Evolutionary conservation across 1,139 yeast species (phyloP).

Genomic region (Blastobotrys ciferrii): DNA sequence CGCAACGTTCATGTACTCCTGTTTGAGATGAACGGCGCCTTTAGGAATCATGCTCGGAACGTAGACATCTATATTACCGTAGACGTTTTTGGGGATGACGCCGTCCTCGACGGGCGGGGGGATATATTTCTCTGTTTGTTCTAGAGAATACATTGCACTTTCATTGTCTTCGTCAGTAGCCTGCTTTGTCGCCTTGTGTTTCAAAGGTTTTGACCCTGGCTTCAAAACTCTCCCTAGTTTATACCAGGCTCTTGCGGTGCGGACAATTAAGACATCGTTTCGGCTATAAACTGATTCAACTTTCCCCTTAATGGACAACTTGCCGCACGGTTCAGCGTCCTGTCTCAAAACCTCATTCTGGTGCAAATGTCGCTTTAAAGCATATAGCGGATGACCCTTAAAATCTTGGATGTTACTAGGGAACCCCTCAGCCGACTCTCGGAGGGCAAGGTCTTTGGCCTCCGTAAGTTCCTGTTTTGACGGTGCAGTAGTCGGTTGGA

Average conservation of each 20-base stretch:
- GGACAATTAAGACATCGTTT: conserved; percentile 57
- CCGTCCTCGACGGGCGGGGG: conserved; percentile 69
- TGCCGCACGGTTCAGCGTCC: conserved; percentile 15
- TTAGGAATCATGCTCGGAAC: conserved; percentile 76
- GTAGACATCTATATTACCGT: conserved; percentile 80
- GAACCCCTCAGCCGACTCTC: conserved; percentile 77
- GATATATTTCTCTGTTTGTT: conserved; percentile 66
- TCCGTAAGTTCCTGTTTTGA: conserved; percentile 65
- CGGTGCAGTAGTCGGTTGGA: conserved; percentile 32
- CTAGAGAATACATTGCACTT: conserved; percentile 61
- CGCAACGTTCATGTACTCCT: conserved; percentile 60
- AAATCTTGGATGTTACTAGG: conserved; percentile 83
- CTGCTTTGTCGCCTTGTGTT: conserved; percentile 39
- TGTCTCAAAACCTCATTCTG: conserved; percentile 62
- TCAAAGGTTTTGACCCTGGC: conserved; percentile 65
- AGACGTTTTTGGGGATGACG: conserved; percentile 67
- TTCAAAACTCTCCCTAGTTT: conserved; percentile 73
- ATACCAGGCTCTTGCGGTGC: conserved; percentile 85
- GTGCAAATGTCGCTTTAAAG: conserved; percentile 68
- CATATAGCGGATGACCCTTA: conserved; percentile 85
- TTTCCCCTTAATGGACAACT: conserved; percentile 16
- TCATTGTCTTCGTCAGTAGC: conserved; percentile 49
- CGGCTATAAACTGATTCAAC: conserved; percentile 58
- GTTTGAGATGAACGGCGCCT: conserved; percentile 65
- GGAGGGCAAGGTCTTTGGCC: conserved; percentile 61